Percentiles rank a stretch among this genome's conserved stretches.
Conservation (phyloP, 2,329 filamentous ascomycete species). For the Cryphonectria japonica region DNA sequence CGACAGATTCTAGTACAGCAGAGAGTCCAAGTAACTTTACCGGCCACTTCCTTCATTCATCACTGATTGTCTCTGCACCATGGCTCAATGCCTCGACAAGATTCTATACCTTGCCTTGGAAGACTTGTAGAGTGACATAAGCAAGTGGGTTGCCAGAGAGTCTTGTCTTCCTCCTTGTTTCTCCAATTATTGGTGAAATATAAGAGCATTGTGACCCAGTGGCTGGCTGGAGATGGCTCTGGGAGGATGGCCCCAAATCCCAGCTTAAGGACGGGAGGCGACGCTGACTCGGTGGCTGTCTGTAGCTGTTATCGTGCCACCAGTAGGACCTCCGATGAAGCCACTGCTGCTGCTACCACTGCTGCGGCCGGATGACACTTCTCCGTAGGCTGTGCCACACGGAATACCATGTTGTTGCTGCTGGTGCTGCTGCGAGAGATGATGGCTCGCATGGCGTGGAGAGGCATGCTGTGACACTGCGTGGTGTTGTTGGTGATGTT, state of each 20-base stretch:
- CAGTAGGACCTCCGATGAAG: conserved; percentile 18
- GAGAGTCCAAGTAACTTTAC: not conserved
- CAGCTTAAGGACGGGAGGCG: conserved; percentile 22
- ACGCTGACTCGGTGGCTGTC: conserved; percentile 26
- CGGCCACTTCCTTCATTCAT: conserved; percentile 1
- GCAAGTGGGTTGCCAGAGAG: not conserved
- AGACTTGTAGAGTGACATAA: not conserved
- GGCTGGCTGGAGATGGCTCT: not conserved
- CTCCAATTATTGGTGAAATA: not conserved
- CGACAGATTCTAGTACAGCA: not conserved
- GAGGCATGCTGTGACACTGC: conserved; percentile 18
- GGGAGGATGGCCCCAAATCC: not conserved
- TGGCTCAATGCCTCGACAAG: not conserved
- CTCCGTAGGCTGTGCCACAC: conserved; percentile 27
- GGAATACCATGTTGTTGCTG: conserved; percentile 22
- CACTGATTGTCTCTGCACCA: not conserved
- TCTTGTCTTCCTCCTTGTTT: not conserved
- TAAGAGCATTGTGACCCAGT: not conserved
- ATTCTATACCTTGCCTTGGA: not conserved
- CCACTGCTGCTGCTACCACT: conserved; percentile 20
- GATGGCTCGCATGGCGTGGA: conserved; percentile 23
- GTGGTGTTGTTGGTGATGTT: conserved; percentile 18
- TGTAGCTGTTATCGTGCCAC: conserved; percentile 20
- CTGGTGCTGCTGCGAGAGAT: conserved; percentile 12
- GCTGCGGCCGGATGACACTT: conserved; percentile 20